phyloP scores from a whole-genome alignment of 2,329 filamentous ascomycete genomes.

The Calycina herbarum region DNA sequence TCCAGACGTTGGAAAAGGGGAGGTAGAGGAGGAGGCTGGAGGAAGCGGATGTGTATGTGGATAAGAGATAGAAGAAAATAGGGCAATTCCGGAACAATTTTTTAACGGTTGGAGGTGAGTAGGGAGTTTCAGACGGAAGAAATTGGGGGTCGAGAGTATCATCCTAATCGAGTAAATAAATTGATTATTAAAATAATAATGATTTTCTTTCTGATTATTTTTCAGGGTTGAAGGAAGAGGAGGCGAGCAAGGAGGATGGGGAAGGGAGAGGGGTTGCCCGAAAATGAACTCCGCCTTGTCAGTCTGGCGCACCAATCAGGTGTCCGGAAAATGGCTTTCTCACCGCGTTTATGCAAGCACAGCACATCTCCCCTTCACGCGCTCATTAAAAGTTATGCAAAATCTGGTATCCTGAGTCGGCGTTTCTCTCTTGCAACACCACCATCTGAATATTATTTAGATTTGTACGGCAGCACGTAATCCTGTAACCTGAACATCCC shows the following conservation, averaged over 20 bases:
- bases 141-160: not conserved
- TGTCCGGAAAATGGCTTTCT: not conserved
- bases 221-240: not conserved
- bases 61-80: constrained; percentile 3
- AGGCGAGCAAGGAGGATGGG: not conserved
- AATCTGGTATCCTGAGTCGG: constrained; percentile 2
- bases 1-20: constrained; percentile 2
- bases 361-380: too few species aligned
- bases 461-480: not conserved
- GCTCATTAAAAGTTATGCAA: constrained; percentile 5
- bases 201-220: not conserved
- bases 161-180: not conserved
- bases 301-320: not conserved
- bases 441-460: not conserved
- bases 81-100: not conserved
- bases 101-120: not conserved
- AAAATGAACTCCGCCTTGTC: not conserved
- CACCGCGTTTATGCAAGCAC: constrained; percentile 10
- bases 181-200: not conserved
- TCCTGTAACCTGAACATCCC: not conserved
- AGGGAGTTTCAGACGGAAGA: not conserved
- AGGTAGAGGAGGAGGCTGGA: not conserved
- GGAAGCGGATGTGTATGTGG: constrained; percentile 3
- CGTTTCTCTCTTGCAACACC: not conserved
- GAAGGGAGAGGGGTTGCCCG: not conserved